Base-by-base conservation (phyloP, 2,329 filamentous ascomycete genomes). In the Calonectria henricotiae region DNA sequence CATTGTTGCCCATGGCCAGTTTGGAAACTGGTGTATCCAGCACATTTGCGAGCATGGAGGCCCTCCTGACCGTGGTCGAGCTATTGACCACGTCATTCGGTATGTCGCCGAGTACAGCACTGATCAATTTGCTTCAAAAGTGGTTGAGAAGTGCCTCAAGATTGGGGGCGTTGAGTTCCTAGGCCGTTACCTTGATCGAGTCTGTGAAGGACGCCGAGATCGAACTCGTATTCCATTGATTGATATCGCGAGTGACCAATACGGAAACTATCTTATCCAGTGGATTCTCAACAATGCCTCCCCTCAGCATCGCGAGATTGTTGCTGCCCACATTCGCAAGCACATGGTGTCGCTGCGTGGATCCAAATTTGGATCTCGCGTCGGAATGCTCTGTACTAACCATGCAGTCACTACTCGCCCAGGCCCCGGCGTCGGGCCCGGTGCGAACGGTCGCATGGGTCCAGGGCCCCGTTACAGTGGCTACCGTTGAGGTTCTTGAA, bases 11-110 rank as follows among this genome's bases (percentile, higher is more conserved):
- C 96, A 98, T 81, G 96, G 96, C 30, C 96, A 99, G 81, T 99
- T 99, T 80, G 96, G 96, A 67, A 99, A 99, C 82, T 99, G 96
- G 96, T 99, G 96, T 85, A 98, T 99, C 78, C 96, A 99, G 84
- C 96, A 99, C 83, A 95, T 99, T 77, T 99, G 96, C 83, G 96
- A 99, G 83, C 96, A 99, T 80, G 96, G 97, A 62, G 93, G 93
- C 68, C 93, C 95, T 37, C 91, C 92, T 46, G 97, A 99, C 83
- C 95, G 96, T 77, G 96, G 93, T 83, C 93, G 95, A 75, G 96
- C 97, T 51, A 92, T 98, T 78, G 96, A 99, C 76, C 96, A 98
- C 82, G 96, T 99, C 79, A 93, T 99, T 75, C 92, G 92, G 73
- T 97, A 94, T 83, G 94, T 95, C 37, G 93, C 94, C 17, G 95